Percentiles rank a stretch among this genome's conserved stretches.
Evolutionary conservation across 2,329 filamentous ascomycete species (phyloP).

Genomic region (Aureobasidium leucospermi): DNA sequence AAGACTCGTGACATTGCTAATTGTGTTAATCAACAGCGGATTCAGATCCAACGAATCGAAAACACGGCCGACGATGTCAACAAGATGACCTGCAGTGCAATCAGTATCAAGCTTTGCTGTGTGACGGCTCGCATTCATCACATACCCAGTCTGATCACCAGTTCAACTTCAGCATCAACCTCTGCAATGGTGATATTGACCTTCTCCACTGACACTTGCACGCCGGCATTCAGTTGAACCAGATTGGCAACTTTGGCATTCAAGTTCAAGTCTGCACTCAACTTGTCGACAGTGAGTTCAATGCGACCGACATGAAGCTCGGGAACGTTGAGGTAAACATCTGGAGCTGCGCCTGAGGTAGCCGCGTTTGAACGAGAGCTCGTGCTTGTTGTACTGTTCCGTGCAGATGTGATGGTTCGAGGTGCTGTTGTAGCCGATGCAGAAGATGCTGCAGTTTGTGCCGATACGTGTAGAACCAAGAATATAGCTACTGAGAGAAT

Average conservation of each 20-base stretch:
- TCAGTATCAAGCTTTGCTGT: neutral
- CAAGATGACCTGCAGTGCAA: slow-evolving; percentile 41
- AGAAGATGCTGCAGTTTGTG: slow-evolving; percentile 16
- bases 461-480: neutral
- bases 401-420: slow-evolving; percentile 1
- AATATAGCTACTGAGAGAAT: neutral
- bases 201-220: slow-evolving; percentile 39
- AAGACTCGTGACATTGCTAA: slow-evolving; percentile 27
- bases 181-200: slow-evolving; percentile 57
- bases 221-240: slow-evolving; percentile 46
- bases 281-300: slow-evolving; percentile 53
- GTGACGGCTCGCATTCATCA: neutral
- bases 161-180: slow-evolving; percentile 51
- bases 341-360: slow-evolving; percentile 32
- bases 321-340: slow-evolving; percentile 52
- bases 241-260: slow-evolving; percentile 53
- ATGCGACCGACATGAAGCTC: slow-evolving; percentile 53
- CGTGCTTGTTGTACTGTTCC: slow-evolving; percentile 4
- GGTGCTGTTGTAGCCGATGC: slow-evolving; percentile 7
- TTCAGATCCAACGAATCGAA: slow-evolving; percentile 54
- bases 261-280: slow-evolving; percentile 53
- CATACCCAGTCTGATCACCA: slow-evolving; percentile 47
- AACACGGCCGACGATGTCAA: slow-evolving; percentile 55
- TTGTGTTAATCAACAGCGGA: slow-evolving; percentile 43
- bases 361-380: slow-evolving; percentile 13